These are phyloP conservation scores for Dalbergia cochinchinensis DNA, from an alignment of 306 rosid species.

Conservation along the genomic window DNA sequence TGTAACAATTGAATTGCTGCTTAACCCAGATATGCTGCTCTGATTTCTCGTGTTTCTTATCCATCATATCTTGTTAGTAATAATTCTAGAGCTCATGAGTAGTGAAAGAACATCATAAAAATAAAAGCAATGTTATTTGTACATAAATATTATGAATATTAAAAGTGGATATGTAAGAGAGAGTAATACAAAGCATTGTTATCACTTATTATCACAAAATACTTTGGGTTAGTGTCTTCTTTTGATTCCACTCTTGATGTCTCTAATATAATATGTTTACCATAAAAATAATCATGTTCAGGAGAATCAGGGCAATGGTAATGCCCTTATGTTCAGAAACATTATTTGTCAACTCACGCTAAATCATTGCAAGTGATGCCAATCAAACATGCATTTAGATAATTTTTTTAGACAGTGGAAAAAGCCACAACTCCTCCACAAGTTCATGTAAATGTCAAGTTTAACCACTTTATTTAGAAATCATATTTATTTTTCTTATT, in stretches of 20 bases:
- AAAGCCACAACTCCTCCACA: slow-evolving; percentile 18
- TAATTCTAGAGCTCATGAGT: neutral
- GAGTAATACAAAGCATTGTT: no score
- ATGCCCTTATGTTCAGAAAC: neutral
- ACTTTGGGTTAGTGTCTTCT: no score
- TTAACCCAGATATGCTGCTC: no score
- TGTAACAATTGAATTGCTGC: no score
- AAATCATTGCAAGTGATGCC: no score
- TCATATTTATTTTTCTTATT: neutral
- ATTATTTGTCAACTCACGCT: neutral
- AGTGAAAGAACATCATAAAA: neutral
- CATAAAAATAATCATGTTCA: neutral
- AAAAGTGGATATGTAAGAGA: no score
- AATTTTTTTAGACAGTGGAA: no score
- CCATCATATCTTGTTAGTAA: neutral
- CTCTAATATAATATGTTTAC: no score
- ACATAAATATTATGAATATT: no score
- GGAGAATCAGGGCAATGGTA: neutral
- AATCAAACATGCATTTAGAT: neutral
- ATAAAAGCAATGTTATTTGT: no score
- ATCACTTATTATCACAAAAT: no score
- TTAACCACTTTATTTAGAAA: neutral
- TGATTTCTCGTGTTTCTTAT: neutral
- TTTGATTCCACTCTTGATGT: no score
- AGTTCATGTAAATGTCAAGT: slow-evolving; percentile 7